phyloP scores from a whole-genome alignment of 1,284 basidiomycete genomes.

The Paramarasmius palmivorus region DNA sequence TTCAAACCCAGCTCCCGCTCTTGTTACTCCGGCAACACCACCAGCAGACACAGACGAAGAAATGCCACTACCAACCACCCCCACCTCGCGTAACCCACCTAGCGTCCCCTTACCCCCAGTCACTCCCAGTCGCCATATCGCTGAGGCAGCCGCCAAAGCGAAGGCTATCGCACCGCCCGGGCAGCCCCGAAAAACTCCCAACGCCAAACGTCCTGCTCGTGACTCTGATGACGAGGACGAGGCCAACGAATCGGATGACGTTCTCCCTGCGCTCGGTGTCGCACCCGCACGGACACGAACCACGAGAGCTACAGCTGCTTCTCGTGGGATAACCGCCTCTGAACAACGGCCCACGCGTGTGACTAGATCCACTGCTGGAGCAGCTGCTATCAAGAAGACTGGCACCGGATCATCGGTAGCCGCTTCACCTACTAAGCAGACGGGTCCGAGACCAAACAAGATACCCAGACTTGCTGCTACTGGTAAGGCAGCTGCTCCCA shows the following conservation, averaged over 20 bases:
- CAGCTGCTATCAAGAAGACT: constrained; percentile 47
- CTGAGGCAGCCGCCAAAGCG: constrained; percentile 65
- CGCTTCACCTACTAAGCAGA: constrained; percentile 39
- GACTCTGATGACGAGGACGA: constrained; percentile 60
- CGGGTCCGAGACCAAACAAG: constrained; percentile 63
- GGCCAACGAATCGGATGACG: constrained; percentile 55
- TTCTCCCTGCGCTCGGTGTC: constrained; percentile 59
- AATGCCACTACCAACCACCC: constrained; percentile 47
- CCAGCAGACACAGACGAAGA: constrained; percentile 70
- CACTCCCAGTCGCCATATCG: constrained; percentile 75
- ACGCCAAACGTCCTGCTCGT: constrained; percentile 65
- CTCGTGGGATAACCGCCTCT: constrained; percentile 53
- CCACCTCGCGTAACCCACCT: constrained; percentile 33
- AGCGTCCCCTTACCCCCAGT: constrained; percentile 60
- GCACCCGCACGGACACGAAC: constrained; percentile 39
- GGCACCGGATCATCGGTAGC: constrained; percentile 35
- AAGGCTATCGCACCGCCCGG: constrained; percentile 72
- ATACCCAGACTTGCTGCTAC: constrained; percentile 64
- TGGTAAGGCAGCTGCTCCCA: constrained; percentile 21
- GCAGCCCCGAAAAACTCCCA: constrained; percentile 84
- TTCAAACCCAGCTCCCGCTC: constrained; percentile 32
- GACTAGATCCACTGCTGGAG: constrained; percentile 66
- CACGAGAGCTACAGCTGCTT: constrained; percentile 35
- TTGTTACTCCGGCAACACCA: constrained; percentile 80
- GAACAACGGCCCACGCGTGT: constrained; percentile 73